These are phyloP conservation scores for Penicillium sp. DNA, from an alignment of 2,329 filamentous ascomycete species.

Conservation along the genomic window DNA sequence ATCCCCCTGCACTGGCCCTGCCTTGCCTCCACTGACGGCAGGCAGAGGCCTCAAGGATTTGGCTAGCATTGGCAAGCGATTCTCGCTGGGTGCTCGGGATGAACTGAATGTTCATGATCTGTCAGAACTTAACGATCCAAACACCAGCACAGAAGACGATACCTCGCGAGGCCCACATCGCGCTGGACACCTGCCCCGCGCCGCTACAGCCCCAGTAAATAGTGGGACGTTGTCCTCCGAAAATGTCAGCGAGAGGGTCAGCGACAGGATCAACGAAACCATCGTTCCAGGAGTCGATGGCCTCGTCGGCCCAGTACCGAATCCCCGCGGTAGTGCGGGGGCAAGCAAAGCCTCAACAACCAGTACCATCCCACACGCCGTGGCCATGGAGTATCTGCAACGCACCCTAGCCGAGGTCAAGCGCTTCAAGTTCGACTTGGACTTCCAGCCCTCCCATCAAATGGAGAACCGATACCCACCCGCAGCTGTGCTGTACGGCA, in stretches of 20 bases:
- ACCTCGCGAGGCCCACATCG: neutral
- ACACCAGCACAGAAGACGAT: conserved; percentile 14
- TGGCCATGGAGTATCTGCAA: conserved; percentile 62
- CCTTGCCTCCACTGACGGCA: conserved; percentile 55
- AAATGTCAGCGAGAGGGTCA: conserved; percentile 2
- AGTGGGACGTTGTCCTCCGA: conserved; percentile 4
- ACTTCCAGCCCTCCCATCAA: conserved; percentile 57
- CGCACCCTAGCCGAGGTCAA: conserved; percentile 69
- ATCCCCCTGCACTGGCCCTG: conserved; percentile 69
- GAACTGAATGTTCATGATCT: conserved; percentile 13
- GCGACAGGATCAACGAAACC: conserved; percentile 14
- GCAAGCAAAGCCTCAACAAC: conserved; percentile 33
- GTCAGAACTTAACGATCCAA: conserved; percentile 13
- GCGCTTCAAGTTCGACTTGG: conserved; percentile 70
- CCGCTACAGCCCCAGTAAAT: conserved; percentile 11
- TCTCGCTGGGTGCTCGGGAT: conserved; percentile 27
- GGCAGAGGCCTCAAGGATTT: conserved; percentile 34
- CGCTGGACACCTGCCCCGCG: neutral
- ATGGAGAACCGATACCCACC: conserved; percentile 74
- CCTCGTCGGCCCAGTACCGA: conserved; percentile 24
- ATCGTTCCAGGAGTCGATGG: conserved; percentile 32
- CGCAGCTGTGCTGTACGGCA: conserved; percentile 76
- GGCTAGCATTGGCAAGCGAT: conserved; percentile 38
- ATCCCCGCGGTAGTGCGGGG: conserved; percentile 23
- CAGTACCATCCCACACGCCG: conserved; percentile 49